Conservation (phyloP, 164 flowering plant genomes). For the Umbilicus rupestris region DNA sequence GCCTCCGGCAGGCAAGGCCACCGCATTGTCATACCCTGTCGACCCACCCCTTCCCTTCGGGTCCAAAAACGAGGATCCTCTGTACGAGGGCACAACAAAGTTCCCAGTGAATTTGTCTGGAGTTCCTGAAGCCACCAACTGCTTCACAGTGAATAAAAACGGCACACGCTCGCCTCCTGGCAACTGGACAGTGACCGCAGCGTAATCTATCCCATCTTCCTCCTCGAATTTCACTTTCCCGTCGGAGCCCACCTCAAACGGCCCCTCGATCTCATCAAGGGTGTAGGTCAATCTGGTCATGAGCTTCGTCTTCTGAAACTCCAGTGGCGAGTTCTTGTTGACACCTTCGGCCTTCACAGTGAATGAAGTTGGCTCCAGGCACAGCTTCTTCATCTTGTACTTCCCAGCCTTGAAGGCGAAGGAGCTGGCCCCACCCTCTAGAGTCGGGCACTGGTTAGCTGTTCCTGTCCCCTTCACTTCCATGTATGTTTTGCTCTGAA, state of each 20-base stretch:
- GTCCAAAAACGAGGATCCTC: constrained; percentile 93
- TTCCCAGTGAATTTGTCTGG: constrained; percentile 69
- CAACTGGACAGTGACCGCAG: constrained; percentile 95
- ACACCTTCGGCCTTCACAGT: constrained; percentile 88
- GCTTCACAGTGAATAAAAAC: constrained; percentile 85
- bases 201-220: constrained; percentile 92
- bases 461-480: constrained; percentile 97
- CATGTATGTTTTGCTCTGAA: constrained; percentile 94
- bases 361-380: constrained; percentile 94
- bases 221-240: constrained; percentile 83
- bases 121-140: constrained; percentile 87
- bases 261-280: constrained; percentile 94
- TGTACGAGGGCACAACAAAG: constrained; percentile 84
- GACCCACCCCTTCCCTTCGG: constrained; percentile 98
- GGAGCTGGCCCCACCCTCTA: constrained; percentile 57
- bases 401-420: constrained; percentile 83
- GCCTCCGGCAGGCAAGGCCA: constrained; percentile 95
- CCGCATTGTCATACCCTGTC: constrained; percentile 85
- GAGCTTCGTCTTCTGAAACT: constrained; percentile 92
- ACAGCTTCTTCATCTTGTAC: constrained; percentile 78
- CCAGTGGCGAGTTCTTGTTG: constrained; percentile 75
- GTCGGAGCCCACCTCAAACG: constrained; percentile 71
- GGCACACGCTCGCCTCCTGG: constrained; percentile 98
- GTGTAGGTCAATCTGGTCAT: constrained; percentile 99
- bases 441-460: constrained; percentile 94